A percentile compares a stretch with the other conserved stretches of the same genome.
Conservation (phyloP, 2,329 filamentous ascomycete genomes). For the Tolypocladium tropicale region DNA sequence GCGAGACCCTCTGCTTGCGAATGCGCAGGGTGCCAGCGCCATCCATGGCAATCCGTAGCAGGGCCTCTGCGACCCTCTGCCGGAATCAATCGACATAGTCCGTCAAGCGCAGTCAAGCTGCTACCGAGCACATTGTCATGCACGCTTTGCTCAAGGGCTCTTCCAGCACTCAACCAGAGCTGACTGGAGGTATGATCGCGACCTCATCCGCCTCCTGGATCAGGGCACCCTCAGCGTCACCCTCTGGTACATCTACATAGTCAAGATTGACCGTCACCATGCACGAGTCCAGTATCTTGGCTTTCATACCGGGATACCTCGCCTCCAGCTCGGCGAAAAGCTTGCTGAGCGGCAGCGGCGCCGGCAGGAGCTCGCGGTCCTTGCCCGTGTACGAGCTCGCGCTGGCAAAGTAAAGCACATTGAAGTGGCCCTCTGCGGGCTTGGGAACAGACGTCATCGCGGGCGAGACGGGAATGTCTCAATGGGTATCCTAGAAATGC, state of each 20-base stretch:
- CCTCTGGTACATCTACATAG: conserved; percentile 60
- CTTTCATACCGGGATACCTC: conserved; percentile 58
- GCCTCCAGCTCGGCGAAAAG: conserved; percentile 61
- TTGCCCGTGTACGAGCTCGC: conserved; percentile 63
- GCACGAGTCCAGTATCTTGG: conserved; percentile 59
- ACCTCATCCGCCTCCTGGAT: conserved; percentile 73
- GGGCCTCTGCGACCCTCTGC: neutral
- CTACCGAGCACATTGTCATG: neutral
- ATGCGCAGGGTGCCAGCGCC: neutral
- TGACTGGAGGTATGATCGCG: conserved; percentile 79
- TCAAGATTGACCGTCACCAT: conserved; percentile 72
- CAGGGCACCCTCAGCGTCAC: conserved; percentile 28
- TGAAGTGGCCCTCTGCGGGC: conserved; percentile 57
- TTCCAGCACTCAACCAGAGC: conserved; percentile 53
- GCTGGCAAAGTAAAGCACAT: conserved; percentile 71
- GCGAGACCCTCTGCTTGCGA: conserved; percentile 18
- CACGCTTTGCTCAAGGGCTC: neutral
- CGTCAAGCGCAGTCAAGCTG: neutral
- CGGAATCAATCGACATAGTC: neutral
- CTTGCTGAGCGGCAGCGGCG: conserved; percentile 51
- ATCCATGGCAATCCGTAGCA: neutral
- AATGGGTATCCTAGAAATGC: neutral
- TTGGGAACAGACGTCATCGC: conserved; percentile 29
- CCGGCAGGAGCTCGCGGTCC: conserved; percentile 53
- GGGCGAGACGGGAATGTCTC: conserved; percentile 2